Evolutionary conservation across 2,329 filamentous ascomycete genomes (phyloP).

Genomic region (Hymenotorrendiella dingleyae): DNA sequence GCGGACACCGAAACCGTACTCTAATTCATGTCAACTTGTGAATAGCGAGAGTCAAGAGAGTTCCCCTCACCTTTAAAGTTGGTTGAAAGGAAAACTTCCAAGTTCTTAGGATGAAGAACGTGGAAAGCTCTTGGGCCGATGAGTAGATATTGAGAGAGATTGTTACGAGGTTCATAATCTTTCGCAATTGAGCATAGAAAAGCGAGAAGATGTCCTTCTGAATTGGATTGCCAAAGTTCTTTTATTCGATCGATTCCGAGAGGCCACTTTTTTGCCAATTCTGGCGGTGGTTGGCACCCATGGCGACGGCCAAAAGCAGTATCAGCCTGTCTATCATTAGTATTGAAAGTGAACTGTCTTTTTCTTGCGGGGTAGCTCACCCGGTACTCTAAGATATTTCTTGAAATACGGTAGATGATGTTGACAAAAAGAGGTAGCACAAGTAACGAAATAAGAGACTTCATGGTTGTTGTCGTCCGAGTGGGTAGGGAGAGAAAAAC

Average conservation of each 20-base stretch:
- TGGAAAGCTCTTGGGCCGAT: slow-evolving; percentile 26
- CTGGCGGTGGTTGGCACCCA: slow-evolving; percentile 24
- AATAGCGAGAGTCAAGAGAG: neutral
- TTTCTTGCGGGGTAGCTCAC: too few species aligned
- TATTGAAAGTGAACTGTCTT: too few species aligned
- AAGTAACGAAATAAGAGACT: too few species aligned
- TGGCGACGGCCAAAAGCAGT: neutral
- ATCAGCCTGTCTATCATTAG: too few species aligned
- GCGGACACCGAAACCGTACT: slow-evolving; percentile 27
- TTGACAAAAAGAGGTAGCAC: too few species aligned
- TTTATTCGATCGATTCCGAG: slow-evolving; percentile 31
- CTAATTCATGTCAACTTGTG: slow-evolving; percentile 2
- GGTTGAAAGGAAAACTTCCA: slow-evolving; percentile 27
- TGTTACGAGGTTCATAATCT: slow-evolving; percentile 29
- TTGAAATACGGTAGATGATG: too few species aligned
- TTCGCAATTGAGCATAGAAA: slow-evolving; percentile 24
- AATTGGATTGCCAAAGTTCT: slow-evolving; percentile 24
- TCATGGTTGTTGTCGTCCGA: too few species aligned
- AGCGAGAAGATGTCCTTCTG: slow-evolving; percentile 24
- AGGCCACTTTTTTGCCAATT: slow-evolving; percentile 30
- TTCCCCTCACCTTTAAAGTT: slow-evolving; percentile 19
- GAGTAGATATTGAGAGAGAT: slow-evolving; percentile 26
- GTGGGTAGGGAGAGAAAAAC: too few species aligned
- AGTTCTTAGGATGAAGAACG: slow-evolving; percentile 24
- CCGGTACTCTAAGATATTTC: too few species aligned